A percentile compares a stretch with the other conserved stretches of the same genome.
phyloP scores from a whole-genome alignment of 2,329 filamentous ascomycete genomes.

The Zymoseptoria tritici region DNA sequence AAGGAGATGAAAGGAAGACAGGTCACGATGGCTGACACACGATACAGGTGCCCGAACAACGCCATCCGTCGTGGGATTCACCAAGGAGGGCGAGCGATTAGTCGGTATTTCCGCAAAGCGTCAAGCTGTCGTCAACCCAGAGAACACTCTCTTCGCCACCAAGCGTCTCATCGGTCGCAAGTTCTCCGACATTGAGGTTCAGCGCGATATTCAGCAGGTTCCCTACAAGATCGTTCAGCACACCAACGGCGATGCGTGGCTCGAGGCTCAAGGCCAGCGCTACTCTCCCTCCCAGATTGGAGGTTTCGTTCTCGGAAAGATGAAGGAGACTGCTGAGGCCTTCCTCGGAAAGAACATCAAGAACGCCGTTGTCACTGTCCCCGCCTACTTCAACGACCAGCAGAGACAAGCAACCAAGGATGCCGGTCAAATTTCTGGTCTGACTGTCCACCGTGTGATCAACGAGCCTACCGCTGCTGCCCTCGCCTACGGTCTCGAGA shows the following conservation, averaged over 20 bases:
- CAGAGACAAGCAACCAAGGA: constrained; percentile 98
- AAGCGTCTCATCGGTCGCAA: constrained; percentile 98
- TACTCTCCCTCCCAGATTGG: constrained; percentile 98
- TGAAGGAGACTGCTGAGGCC: constrained; percentile 96
- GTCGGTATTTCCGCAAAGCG: constrained; percentile 97
- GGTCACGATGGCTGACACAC: constrained; percentile 11
- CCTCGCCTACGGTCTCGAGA: constrained; percentile 92
- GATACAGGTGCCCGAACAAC: constrained; percentile 72
- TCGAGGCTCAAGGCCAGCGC: constrained; percentile 84
- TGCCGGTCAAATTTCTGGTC: constrained; percentile 88
- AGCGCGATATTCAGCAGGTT: constrained; percentile 94
- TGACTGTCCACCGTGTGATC: constrained; percentile 94
- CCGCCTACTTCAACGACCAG: constrained; percentile 97
- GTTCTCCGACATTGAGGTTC: constrained; percentile 87
- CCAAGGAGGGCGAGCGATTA: constrained; percentile 88
- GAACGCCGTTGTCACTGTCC: constrained; percentile 95
- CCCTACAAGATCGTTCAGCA: constrained; percentile 99
- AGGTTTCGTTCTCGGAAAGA: constrained; percentile 94
- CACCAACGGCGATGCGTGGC: constrained; percentile 93
- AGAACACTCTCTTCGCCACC: constrained; percentile 96
- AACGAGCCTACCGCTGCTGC: constrained; percentile 97
- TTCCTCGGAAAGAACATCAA: constrained; percentile 86
- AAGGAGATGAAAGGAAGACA: constrained; percentile 2
- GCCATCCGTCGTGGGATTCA: constrained; percentile 90
- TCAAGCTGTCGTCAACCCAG: constrained; percentile 95